phyloP scores from a whole-genome alignment of 768 basidiomycete species.

The Kwoniella sp. region DNA sequence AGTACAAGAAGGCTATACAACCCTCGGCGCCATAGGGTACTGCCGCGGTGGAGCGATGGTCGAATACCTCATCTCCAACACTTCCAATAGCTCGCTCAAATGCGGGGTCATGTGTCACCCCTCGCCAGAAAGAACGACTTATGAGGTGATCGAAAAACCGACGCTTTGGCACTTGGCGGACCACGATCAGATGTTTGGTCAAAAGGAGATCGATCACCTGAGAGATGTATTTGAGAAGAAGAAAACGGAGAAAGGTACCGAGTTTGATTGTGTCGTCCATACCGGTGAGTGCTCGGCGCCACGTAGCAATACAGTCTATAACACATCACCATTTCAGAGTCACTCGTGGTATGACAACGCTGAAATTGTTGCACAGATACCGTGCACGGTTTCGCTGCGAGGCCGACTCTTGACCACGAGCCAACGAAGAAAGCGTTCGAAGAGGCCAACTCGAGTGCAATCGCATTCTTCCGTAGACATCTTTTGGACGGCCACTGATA shows the following conservation, averaged over 20 bases:
- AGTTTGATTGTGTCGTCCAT: constrained; percentile 26
- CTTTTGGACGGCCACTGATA: constrained; percentile 36
- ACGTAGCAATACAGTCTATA: too few relatives aligned
- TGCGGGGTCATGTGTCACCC: constrained; percentile 44
- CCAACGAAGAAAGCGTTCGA: constrained; percentile 65
- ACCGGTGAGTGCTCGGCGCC: constrained; percentile 25
- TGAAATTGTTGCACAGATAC: constrained; percentile 55
- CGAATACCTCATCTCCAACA: constrained; percentile 27
- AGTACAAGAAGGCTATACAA: constrained; percentile 33
- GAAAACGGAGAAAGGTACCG: constrained; percentile 16
- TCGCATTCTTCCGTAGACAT: constrained; percentile 60
- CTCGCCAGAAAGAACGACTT: constrained; percentile 20
- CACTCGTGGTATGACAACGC: not conserved
- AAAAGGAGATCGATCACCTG: constrained; percentile 27
- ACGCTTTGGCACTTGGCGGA: constrained; percentile 33
- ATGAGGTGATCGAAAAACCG: constrained; percentile 24
- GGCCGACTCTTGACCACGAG: constrained; percentile 62
- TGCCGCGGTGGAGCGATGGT: constrained; percentile 42
- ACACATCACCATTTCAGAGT: too few relatives aligned
- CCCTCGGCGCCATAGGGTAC: constrained; percentile 36
- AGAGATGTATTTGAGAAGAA: constrained; percentile 27
- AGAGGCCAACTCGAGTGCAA: constrained; percentile 61
- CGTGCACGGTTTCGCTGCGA: constrained; percentile 66
- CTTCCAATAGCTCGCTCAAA: constrained; percentile 3
- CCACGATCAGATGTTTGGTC: constrained; percentile 36